Base-by-base conservation (phyloP, 2,329 filamentous ascomycete species). In the Clathrospora elynae region DNA sequence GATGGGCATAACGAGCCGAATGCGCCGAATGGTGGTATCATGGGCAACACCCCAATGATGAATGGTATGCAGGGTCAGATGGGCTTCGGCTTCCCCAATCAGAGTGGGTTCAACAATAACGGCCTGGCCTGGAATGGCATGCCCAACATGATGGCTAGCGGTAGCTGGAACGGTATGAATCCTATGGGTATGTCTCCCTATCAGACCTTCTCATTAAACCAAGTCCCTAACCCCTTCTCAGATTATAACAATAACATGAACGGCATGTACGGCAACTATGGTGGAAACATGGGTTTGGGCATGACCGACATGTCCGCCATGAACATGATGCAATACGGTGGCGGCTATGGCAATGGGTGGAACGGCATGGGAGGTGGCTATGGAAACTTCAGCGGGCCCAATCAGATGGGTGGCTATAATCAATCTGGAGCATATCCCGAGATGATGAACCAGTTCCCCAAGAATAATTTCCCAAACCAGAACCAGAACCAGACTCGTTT, bases 191-290 rank as follows among this genome's bases (percentile, higher is more conserved):
- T 67, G 88, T 78, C 25, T 35, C 35, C 22, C 26, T 53, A 49
- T 9, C 10, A 11, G 9, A 28, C 4, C 9, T 14, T 10, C 73
- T 49, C 34, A 8, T 4, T 10, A 25, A 4, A 40, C 7, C 20
- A 29, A 13, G 7, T 11, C 8, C 33, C 66, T 64, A 58, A 63
- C 33, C 11, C 5, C 6, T 12, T 7, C 5, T 2, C 12, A 66
- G 62, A 63, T 22, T 66, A 56, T 48, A 62, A 71, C 64, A n/a
- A n/a, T n/a, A 60, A 83, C 66, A 91, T 93, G 86, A 63, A 62
- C 39, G 76, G 86, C 57, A 93, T 95, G 88, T 87, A 83, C 76
- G 83, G 84, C 77, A 83, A 84, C 76, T 89, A 86, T 71, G 81
- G 82, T 74, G 75, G 77, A 67, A 82, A 84, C 52, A 68, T 68